Conservation (phyloP, 768 basidiomycete genomes). For the Rickenella mellea region DNA sequence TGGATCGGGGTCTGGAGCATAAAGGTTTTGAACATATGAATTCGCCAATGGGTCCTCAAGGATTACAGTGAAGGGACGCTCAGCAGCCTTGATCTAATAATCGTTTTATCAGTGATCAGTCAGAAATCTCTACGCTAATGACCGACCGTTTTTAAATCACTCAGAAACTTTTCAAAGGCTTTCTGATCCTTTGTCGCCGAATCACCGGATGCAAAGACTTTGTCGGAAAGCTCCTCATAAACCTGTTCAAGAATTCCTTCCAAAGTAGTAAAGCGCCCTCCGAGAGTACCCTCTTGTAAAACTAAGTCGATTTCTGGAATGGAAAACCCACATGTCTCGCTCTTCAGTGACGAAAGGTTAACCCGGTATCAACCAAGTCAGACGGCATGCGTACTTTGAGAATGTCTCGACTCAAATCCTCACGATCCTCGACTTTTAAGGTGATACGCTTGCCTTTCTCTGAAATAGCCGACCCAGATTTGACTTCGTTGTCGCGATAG, state of each 20-base stretch:
- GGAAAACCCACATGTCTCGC: conserved; percentile 80
- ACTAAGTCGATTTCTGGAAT: conserved; percentile 95
- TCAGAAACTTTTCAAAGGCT: conserved; percentile 71
- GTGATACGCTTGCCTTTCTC: conserved; percentile 79
- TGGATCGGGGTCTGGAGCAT: conserved; percentile 94
- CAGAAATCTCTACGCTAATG: background rate
- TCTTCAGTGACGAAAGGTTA: conserved; percentile 33
- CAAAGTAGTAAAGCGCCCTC: conserved; percentile 94
- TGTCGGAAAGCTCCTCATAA: conserved; percentile 88
- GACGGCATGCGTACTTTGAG: conserved; percentile 56
- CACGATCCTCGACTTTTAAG: conserved; percentile 83
- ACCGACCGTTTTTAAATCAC: conserved; percentile 62
- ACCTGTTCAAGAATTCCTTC: conserved; percentile 93
- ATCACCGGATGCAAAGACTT: conserved; percentile 73
- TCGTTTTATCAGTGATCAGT: background rate
- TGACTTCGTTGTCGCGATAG: conserved; percentile 96
- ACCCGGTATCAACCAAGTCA: background rate
- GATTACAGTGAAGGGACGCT: conserved; percentile 81
- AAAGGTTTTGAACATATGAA: conserved; percentile 93
- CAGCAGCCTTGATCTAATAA: conserved; percentile 63
- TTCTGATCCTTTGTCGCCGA: conserved; percentile 38
- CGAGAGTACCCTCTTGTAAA: conserved; percentile 87
- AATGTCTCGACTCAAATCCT: conserved; percentile 89
- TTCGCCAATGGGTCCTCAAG: conserved; percentile 94
- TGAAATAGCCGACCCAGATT: conserved; percentile 86